Conservation (phyloP, 176 grass and related monocot genomes). For the Oryza officinalis region DNA sequence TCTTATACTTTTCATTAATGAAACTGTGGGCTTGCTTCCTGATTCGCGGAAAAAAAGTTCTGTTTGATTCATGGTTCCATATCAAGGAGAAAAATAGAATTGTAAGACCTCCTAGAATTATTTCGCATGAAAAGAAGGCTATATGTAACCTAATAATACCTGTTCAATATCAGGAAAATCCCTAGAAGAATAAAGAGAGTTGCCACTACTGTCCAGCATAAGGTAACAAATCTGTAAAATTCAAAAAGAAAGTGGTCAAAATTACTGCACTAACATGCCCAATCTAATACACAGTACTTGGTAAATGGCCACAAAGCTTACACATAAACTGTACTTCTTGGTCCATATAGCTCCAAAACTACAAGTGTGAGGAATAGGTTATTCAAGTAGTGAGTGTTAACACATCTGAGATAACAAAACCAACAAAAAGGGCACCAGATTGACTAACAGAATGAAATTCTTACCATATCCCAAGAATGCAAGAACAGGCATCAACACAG, state of each 20-base stretch:
- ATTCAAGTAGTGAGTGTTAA: conserved; percentile 17
- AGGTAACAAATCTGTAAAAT: conserved; percentile 67
- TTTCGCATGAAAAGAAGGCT: not conserved
- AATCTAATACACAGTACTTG: not conserved
- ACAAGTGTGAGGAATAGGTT: conserved; percentile 2
- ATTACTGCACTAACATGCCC: not conserved
- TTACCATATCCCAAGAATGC: conserved; percentile 83
- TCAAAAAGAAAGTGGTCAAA: conserved; percentile 44
- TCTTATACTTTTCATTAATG: not conserved
- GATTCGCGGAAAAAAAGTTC: not conserved
- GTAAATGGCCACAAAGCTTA: conserved; percentile 35
- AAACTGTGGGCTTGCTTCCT: not conserved
- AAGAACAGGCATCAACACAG: conserved; percentile 69
- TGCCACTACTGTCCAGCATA: conserved; percentile 70
- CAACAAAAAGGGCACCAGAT: not conserved
- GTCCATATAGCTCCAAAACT: conserved; percentile 67
- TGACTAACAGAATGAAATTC: conserved; percentile 24
- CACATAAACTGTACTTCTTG: conserved; percentile 74
- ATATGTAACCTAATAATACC: conserved; percentile 42
- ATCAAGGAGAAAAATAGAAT: not conserved
- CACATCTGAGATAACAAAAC: not conserved
- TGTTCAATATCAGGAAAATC: conserved; percentile 68
- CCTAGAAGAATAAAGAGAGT: conserved; percentile 81
- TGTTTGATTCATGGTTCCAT: conserved; percentile 28
- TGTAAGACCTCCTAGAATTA: not conserved